Percentiles rank a stretch among this genome's conserved stretches.
phyloP scores from a whole-genome alignment of 2,329 filamentous ascomycete species.

The Graphiopsis chlorocephala region DNA sequence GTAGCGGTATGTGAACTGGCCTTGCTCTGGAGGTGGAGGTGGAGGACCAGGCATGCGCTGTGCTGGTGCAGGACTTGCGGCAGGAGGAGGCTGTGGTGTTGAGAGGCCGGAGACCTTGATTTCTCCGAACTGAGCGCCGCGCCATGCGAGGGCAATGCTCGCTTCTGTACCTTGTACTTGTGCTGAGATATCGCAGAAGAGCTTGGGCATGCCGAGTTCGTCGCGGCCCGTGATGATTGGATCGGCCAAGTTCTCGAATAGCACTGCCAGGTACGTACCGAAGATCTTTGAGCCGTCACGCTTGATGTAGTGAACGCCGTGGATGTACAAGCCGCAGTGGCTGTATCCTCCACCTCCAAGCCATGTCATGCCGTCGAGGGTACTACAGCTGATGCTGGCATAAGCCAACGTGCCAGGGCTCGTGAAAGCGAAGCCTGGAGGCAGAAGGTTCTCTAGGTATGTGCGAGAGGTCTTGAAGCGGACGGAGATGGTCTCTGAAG shows the following conservation, averaged over 20 bases:
- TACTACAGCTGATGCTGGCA: slow-evolving; percentile 40
- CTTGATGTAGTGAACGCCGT: slow-evolving; percentile 58
- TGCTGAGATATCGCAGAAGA: slow-evolving; percentile 27
- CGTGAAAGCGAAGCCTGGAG: slow-evolving; percentile 37
- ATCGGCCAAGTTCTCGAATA: slow-evolving; percentile 60
- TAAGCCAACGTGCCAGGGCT: slow-evolving; percentile 38
- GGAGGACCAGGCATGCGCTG: slow-evolving; percentile 18
- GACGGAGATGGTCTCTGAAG: slow-evolving; percentile 40
- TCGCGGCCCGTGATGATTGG: slow-evolving; percentile 60
- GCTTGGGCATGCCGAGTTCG: slow-evolving; percentile 61
- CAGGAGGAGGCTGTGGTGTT: not conserved
- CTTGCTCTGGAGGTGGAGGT: slow-evolving; percentile 39
- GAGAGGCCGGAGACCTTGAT: slow-evolving; percentile 31
- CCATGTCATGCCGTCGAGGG: slow-evolving; percentile 55
- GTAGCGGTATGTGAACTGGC: slow-evolving; percentile 56
- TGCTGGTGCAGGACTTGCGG: not conserved
- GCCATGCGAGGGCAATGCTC: slow-evolving; percentile 32
- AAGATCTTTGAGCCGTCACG: slow-evolving; percentile 46
- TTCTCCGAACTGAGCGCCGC: slow-evolving; percentile 35
- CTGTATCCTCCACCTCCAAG: slow-evolving; percentile 59
- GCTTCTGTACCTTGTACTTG: slow-evolving; percentile 17
- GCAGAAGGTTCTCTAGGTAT: slow-evolving; percentile 41
- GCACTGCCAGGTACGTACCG: slow-evolving; percentile 56
- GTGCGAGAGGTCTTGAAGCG: slow-evolving; percentile 43
- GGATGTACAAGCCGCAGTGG: slow-evolving; percentile 60